Base-by-base conservation (phyloP, 495 filamentous ascomycete genomes). In the Thozetella sp. region DNA sequence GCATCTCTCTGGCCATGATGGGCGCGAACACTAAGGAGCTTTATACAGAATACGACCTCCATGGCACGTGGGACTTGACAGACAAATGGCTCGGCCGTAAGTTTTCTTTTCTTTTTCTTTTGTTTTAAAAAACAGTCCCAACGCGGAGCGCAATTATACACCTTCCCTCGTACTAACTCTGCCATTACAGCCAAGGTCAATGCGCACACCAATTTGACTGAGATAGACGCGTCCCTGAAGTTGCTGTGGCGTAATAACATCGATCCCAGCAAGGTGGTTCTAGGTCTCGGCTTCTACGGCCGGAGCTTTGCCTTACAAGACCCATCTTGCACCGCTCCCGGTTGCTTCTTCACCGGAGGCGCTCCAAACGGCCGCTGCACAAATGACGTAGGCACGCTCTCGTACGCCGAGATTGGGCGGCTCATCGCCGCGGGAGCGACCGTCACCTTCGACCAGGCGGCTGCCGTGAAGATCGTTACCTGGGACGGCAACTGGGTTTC, bases 271-370 rank as follows among this genome's bases (percentile, higher is more conserved):
- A 72, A 81, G 40, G 71, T 86, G 2, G 54, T 61, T 46, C 30
- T 87, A 0, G 84, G 83, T 4, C 24, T 82, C 0, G 83, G 71
- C 2, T 86, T 80, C 56, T 86, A 87, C 55, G 82, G 83, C 0
- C 73, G 83, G 0, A 55, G 50, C 6, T 77, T 73, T 51, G 63
- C 55, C 0, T 51, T 67, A 2, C 40, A 37, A 1, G 60, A 70
- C 34, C 56, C 58, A 0, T 22, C 9, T 17, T 71, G 71, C 54
- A 46, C 6, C 10, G 20, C 12, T 4, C 43, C 43, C 43, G 43
- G 70, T 1, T 76, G 74, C 56, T 6, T 12, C 20, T 75, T 75
- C 53, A 34, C 25, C 10, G 58, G 19, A 11, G 60, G 59, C 17
- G 76, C 46, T 10, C 46, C 37, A 17, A 15, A 60, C 1, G 76